phyloP scores from a whole-genome alignment of 192 early-diverging fungal genomes.

The Diversispora epigaea region DNA sequence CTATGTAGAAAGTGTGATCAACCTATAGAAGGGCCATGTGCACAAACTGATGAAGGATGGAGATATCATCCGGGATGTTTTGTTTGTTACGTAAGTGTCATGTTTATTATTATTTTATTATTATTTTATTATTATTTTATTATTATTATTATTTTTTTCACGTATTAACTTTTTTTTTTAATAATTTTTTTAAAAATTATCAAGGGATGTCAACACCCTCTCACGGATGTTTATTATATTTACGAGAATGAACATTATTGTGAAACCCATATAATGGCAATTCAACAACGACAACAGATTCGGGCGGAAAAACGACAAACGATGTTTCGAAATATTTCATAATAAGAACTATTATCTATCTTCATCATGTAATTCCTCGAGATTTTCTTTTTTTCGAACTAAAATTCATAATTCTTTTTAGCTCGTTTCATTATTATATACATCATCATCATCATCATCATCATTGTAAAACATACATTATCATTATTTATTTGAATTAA shows the following conservation, averaged over 20 bases:
- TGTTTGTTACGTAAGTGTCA: slow-evolving; percentile 57
- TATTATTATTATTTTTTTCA: neutral
- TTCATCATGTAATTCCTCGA: no score
- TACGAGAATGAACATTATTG: slow-evolving; percentile 68
- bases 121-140: neutral
- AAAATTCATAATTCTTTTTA: no score
- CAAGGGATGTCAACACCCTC: slow-evolving; percentile 52
- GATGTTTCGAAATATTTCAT: slow-evolving; percentile 50
- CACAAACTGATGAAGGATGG: slow-evolving; percentile 77
- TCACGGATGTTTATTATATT: slow-evolving; percentile 72
- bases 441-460: no score
- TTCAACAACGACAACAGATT: slow-evolving; percentile 59
- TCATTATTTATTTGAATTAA: no score
- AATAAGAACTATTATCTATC: no score
- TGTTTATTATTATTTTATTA: neutral
- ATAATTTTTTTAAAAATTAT: neutral
- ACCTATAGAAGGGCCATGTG: slow-evolving; percentile 90
- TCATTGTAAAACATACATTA: no score
- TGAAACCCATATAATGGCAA: slow-evolving; percentile 66
- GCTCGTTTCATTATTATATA: no score
- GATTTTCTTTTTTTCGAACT: no score
- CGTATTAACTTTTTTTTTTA: neutral
- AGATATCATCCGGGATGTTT: slow-evolving; percentile 89
- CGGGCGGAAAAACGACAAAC: slow-evolving; percentile 62
- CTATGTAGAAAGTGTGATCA: slow-evolving; percentile 75